Percentiles rank a stretch among this genome's conserved stretches.
Evolutionary conservation across 441 rosid genomes (phyloP).

Genomic region (Corymbia calophylla): DNA sequence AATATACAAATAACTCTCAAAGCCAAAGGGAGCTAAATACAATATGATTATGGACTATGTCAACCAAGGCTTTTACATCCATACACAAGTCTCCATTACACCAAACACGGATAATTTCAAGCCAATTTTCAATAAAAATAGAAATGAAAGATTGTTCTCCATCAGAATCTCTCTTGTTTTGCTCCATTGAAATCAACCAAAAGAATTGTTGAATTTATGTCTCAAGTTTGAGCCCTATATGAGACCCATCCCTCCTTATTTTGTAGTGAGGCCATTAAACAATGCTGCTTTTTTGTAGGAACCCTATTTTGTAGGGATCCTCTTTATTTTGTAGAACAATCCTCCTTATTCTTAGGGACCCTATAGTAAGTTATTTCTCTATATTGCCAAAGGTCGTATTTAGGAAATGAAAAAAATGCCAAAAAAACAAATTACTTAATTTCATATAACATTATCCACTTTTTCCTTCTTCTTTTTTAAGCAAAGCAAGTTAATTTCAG

Average conservation of each 20-base stretch:
- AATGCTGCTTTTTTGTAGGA: background rate
- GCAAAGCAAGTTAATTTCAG: background rate
- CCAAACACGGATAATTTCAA: background rate
- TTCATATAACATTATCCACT: too few relatives aligned
- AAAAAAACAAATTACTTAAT: too few relatives aligned
- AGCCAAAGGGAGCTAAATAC: background rate
- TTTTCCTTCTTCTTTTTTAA: too few relatives aligned
- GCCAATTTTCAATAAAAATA: background rate
- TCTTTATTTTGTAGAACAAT: background rate
- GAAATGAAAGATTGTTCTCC: background rate
- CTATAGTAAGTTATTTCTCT: background rate
- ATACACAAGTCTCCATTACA: background rate
- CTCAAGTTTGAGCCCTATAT: rapidly evolving
- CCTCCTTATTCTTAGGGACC: background rate
- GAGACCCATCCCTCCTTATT: background rate
- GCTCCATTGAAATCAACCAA: background rate
- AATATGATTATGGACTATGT: background rate
- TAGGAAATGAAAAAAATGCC: background rate
- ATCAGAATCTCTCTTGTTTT: background rate
- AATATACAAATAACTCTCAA: background rate
- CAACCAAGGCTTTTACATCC: background rate
- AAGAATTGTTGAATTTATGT: too few relatives aligned
- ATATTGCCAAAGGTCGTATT: background rate
- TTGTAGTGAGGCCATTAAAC: background rate
- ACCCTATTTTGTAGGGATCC: background rate